phyloP scores from a whole-genome alignment of 495 filamentous ascomycete genomes.

The Darksidea phi region DNA sequence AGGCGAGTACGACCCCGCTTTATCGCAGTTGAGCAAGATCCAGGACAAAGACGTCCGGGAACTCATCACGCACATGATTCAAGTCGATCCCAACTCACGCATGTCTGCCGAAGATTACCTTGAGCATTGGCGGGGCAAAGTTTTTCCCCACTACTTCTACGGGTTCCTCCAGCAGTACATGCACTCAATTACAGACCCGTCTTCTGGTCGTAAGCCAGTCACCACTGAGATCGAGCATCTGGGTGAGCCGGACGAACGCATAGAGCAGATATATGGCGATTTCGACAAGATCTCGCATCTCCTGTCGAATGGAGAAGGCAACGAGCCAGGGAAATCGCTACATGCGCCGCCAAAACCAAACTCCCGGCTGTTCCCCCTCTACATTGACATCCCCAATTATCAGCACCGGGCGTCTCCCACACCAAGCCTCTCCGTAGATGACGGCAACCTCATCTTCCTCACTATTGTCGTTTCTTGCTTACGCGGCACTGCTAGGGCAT shows the following conservation, averaged over 20 bases:
- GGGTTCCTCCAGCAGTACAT: slow-evolving; percentile 97
- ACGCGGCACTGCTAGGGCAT: slow-evolving; percentile 81
- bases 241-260: slow-evolving; percentile 85
- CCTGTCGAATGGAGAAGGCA: slow-evolving; percentile 61
- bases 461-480: slow-evolving; percentile 83
- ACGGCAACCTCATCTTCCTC: slow-evolving; percentile 90
- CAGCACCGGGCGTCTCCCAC: slow-evolving; percentile 57
- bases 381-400: slow-evolving; percentile 84
- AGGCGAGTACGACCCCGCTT: slow-evolving; percentile 85
- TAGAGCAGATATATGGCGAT: slow-evolving; percentile 86
- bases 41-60: slow-evolving; percentile 83
- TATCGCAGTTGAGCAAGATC: slow-evolving; percentile 77
- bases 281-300: slow-evolving; percentile 98
- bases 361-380: slow-evolving; percentile 63
- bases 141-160: slow-evolving; percentile 95
- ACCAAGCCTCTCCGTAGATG: slow-evolving; percentile 58
- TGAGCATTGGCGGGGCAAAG: slow-evolving; percentile 85
- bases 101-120: slow-evolving; percentile 95
- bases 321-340: slow-evolving; percentile 14
- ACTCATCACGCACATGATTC: slow-evolving; percentile 92
- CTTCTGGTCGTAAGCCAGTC: slow-evolving; percentile 66
- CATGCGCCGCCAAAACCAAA: slow-evolving; percentile 32
- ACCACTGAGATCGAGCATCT: slow-evolving; percentile 64
- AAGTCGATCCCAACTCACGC: slow-evolving; percentile 82
- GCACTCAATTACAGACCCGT: slow-evolving; percentile 92